phyloP scores from a whole-genome alignment of 78 protist genomes.

The Isochrysis galbana region DNA sequence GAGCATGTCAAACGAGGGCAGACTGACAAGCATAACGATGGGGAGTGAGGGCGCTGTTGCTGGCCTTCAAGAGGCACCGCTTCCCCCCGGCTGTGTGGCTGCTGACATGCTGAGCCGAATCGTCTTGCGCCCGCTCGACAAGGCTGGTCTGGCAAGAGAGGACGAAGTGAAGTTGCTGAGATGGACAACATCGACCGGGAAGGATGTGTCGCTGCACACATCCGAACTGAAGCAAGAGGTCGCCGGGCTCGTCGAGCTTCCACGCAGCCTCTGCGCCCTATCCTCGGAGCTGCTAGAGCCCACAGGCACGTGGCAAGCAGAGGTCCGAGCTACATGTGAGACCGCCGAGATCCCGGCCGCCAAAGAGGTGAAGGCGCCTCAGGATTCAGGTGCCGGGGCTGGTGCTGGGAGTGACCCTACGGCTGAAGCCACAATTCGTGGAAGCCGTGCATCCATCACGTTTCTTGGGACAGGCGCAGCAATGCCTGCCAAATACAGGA shows the following conservation, averaged over 20 bases:
- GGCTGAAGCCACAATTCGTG: neutral
- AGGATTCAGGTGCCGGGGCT: neutral
- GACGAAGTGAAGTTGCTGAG: neutral
- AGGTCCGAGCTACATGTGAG: neutral
- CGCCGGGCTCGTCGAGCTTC: neutral
- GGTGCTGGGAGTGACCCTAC: neutral
- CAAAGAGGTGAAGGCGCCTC: neutral
- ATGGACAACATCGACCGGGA: neutral
- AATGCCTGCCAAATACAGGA: slow-evolving; percentile 85
- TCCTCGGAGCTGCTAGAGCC: neutral
- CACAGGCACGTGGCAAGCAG: neutral
- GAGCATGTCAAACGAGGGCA: no score
- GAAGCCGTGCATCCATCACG: slow-evolving; percentile 14
- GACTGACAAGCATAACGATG: no score
- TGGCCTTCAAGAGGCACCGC: no score
- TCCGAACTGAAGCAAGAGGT: neutral
- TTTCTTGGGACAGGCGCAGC: slow-evolving; percentile 93
- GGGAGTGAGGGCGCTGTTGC: no score
- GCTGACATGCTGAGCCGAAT: neutral
- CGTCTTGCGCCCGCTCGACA: neutral
- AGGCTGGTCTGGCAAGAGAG: neutral
- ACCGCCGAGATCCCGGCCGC: neutral
- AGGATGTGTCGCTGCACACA: neutral
- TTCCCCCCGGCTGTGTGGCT: no score
- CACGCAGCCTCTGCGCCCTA: neutral